Percentiles rank a stretch among this genome's conserved stretches.
Evolutionary conservation across 23 red algal species (phyloP).

Genomic region (Gracilaria domingensis): DNA sequence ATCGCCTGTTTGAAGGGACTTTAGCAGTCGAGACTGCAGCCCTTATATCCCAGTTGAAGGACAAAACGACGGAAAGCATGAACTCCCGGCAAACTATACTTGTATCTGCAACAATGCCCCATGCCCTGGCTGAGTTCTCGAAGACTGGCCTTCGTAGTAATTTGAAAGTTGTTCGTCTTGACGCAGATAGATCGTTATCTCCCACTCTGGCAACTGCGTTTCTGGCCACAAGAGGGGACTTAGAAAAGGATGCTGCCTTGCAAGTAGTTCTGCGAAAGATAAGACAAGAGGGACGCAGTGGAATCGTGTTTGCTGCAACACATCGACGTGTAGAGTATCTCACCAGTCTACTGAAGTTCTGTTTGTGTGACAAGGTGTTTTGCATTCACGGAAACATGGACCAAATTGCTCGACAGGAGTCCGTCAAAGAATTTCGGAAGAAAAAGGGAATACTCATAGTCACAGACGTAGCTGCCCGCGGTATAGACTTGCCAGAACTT

Average conservation of each 20-base stretch:
- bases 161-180: slow-evolving; percentile 82
- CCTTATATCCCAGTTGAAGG: slow-evolving; percentile 68
- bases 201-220: slow-evolving; percentile 78
- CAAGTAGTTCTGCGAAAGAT: slow-evolving; percentile 33
- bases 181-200: slow-evolving; percentile 86
- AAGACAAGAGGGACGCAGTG: slow-evolving; percentile 15
- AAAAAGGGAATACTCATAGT: slow-evolving; percentile 76
- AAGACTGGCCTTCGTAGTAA: slow-evolving; percentile 71
- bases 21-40: slow-evolving; percentile 77
- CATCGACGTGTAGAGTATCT: slow-evolving; percentile 85
- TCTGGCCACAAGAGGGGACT: slow-evolving; percentile 27
- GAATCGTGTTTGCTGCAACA: slow-evolving; percentile 90
- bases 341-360: slow-evolving; percentile 26
- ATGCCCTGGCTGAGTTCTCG: slow-evolving; percentile 91
- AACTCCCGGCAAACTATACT: slow-evolving; percentile 86
- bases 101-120: slow-evolving; percentile 96
- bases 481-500: slow-evolving; percentile 92
- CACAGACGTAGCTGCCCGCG: slow-evolving; percentile 97
- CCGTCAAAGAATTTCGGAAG: slow-evolving; percentile 78
- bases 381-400: slow-evolving; percentile 95
- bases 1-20: slow-evolving; percentile 95
- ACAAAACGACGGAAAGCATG: slow-evolving; percentile 25
- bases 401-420: slow-evolving; percentile 69
- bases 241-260: slow-evolving; percentile 52
- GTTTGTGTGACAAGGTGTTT: neutral